Percentiles rank a stretch among this genome's conserved stretches.
phyloP scores from a whole-genome alignment of 169 alveolate genomes.

The Cryptosporidium xiaoi region DNA sequence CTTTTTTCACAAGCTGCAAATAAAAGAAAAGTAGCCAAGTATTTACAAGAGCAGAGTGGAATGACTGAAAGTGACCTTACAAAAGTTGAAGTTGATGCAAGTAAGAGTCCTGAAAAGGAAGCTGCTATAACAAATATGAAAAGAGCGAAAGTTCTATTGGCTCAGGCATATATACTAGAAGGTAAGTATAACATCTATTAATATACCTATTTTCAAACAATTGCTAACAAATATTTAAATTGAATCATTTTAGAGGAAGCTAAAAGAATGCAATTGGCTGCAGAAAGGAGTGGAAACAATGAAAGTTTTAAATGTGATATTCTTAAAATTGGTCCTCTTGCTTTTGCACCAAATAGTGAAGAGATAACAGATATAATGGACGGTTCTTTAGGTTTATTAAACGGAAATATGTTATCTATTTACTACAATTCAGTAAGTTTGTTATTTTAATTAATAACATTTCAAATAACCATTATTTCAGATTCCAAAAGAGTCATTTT shows the following conservation, averaged over 20 bases:
- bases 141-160: conserved; percentile 65
- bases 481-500: conserved; percentile 75
- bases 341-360: conserved; percentile 79
- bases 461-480: neutral
- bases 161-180: conserved; percentile 72
- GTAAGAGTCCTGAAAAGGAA: conserved; percentile 43
- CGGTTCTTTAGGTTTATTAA: conserved; percentile 63
- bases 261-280: conserved; percentile 72
- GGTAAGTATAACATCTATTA: conserved; percentile 7
- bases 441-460: neutral
- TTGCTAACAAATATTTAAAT: neutral
- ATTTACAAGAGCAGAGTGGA: conserved; percentile 70
- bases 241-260: conserved; percentile 59
- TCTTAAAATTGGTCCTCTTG: conserved; percentile 80
- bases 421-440: conserved; percentile 64
- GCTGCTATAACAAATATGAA: conserved; percentile 61
- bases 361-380: conserved; percentile 77
- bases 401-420: conserved; percentile 49
- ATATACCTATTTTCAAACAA: neutral
- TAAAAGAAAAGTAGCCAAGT: conserved; percentile 67
- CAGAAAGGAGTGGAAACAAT: conserved; percentile 64
- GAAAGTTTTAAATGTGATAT: conserved; percentile 77
- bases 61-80: conserved; percentile 44
- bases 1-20: conserved; percentile 49
- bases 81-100: conserved; percentile 20